These are phyloP conservation scores for Apiospora sp. DNA, from an alignment of 2,329 filamentous ascomycete species.

Conservation along the genomic window DNA sequence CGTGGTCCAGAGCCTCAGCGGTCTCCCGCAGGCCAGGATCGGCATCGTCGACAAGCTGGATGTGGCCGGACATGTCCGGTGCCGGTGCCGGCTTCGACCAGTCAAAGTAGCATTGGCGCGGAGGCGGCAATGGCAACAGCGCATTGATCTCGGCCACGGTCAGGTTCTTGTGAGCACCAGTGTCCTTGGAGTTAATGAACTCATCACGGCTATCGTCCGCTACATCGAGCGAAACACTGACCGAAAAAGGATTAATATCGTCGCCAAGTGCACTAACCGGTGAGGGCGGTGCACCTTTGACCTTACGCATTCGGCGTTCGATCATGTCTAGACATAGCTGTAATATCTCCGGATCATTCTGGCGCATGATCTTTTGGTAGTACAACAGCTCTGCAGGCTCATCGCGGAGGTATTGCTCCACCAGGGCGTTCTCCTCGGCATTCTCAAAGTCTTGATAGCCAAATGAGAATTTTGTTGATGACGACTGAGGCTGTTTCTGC, in stretches of 20 bases:
- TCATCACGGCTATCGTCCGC: background rate
- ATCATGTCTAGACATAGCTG: too few species aligned
- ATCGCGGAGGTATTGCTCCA: background rate
- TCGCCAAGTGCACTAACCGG: too few species aligned
- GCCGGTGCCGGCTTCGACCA: background rate
- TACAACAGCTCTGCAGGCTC: background rate
- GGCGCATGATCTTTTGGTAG: background rate
- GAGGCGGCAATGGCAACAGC: background rate
- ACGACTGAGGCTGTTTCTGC: background rate
- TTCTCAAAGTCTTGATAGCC: too few species aligned
- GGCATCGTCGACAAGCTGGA: too few species aligned
- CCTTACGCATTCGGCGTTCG: too few species aligned
- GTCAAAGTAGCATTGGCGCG: too few species aligned
- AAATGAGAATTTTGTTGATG: too few species aligned
- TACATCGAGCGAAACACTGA: background rate
- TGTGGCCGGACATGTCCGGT: background rate
- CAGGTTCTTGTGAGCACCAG: background rate
- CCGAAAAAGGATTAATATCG: too few species aligned
- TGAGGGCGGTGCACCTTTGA: too few species aligned
- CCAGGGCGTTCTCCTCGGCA: background rate
- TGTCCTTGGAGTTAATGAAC: background rate
- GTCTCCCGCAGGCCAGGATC: too few species aligned
- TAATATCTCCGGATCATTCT: too few species aligned
- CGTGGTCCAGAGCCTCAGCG: too few species aligned
- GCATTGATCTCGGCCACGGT: background rate